phyloP scores from a whole-genome alignment of 768 basidiomycete genomes.

The Ephemerocybe angulata region DNA sequence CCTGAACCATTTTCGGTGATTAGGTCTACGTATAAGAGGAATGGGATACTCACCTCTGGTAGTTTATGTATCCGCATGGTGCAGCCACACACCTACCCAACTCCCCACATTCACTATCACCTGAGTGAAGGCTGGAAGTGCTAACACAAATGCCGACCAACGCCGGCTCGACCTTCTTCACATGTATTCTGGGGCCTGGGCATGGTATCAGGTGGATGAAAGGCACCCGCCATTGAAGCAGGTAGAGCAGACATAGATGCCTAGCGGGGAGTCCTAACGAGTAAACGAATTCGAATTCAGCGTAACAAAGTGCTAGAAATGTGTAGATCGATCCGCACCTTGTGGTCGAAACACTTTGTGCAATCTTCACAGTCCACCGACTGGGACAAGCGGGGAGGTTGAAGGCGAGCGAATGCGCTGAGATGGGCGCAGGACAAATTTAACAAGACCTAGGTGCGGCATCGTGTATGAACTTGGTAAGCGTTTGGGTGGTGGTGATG shows the following conservation, averaged over 20 bases:
- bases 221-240: slow-evolving; percentile 96
- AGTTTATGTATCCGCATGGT: no score
- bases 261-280: slow-evolving; percentile 61
- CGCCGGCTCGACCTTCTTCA: slow-evolving; percentile 64
- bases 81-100: no score
- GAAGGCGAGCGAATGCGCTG: slow-evolving; percentile 42
- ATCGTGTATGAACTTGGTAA: neutral
- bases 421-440: slow-evolving; percentile 59
- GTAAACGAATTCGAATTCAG: neutral
- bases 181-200: slow-evolving; percentile 69
- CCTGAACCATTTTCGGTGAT: no score
- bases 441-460: slow-evolving; percentile 13
- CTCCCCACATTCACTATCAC: slow-evolving; percentile 90
- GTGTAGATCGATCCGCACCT: slow-evolving; percentile 46
- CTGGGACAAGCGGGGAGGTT: slow-evolving; percentile 61
- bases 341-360: slow-evolving; percentile 94
- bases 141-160: slow-evolving; percentile 69
- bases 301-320: neutral
- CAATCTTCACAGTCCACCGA: slow-evolving; percentile 90
- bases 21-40: no score
- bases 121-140: slow-evolving; percentile 23
- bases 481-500: neutral
- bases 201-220: slow-evolving; percentile 60
- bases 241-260: slow-evolving; percentile 82
- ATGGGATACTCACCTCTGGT: no score